Evolutionary conservation across 805 yeast genomes (phyloP).

Genomic region (Ogataea trehaloabstinens): DNA sequence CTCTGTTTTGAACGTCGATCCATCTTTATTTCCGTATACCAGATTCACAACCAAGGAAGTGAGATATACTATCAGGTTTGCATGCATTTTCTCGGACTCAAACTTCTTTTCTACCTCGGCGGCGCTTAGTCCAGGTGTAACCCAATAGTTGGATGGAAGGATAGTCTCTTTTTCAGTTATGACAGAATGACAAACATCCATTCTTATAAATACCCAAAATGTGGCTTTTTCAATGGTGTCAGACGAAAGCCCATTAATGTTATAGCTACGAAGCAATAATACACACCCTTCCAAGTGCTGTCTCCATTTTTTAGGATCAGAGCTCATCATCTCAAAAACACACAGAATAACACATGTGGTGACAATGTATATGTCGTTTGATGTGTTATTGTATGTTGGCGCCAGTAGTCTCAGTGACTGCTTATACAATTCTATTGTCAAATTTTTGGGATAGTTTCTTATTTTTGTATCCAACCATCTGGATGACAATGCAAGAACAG

Average conservation of each 20-base stretch:
- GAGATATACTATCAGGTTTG: slow-evolving; percentile 40
- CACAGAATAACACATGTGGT: slow-evolving; percentile 40
- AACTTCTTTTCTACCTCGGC: slow-evolving; percentile 26
- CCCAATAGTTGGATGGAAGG: slow-evolving; percentile 35
- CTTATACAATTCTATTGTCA: slow-evolving; percentile 33
- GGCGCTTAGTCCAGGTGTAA: slow-evolving; percentile 25
- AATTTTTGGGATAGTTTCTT: slow-evolving; percentile 15
- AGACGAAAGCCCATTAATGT: slow-evolving; percentile 36
- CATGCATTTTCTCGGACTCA: slow-evolving; percentile 31
- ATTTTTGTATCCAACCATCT: slow-evolving; percentile 17
- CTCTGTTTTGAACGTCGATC: slow-evolving; percentile 29
- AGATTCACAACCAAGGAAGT: slow-evolving; percentile 36
- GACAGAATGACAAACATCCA: slow-evolving; percentile 40
- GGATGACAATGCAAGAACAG: slow-evolving; percentile 24
- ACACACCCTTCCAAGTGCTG: slow-evolving; percentile 42
- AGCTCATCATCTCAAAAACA: slow-evolving; percentile 44
- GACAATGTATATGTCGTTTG: slow-evolving; percentile 25
- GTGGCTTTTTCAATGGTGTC: slow-evolving; percentile 33
- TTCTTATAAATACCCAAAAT: slow-evolving; percentile 42
- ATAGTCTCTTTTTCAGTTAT: slow-evolving; percentile 39
- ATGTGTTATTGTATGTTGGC: slow-evolving; percentile 15
- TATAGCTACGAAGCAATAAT: slow-evolving; percentile 33
- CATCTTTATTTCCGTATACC: slow-evolving; percentile 26
- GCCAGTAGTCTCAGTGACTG: slow-evolving; percentile 31
- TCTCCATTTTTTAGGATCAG: slow-evolving; percentile 40